Percentiles rank a stretch among this genome's conserved stretches.
Evolutionary conservation across 495 filamentous ascomycete genomes (phyloP).

Genomic region (Geoglossum glabrum): DNA sequence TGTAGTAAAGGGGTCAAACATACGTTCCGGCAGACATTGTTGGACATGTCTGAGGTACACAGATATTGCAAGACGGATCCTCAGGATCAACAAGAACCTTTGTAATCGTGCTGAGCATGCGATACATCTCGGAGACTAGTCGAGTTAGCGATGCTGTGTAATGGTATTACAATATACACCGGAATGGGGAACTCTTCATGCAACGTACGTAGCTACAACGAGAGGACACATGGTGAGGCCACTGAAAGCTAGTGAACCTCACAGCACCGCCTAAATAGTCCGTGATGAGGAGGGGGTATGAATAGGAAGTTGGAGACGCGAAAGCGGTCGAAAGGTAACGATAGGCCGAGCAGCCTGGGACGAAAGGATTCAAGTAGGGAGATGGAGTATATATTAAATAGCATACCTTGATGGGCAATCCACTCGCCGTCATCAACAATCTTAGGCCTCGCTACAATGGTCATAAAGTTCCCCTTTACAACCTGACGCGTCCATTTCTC

Average conservation of each 20-base stretch:
- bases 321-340: no score
- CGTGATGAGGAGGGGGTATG: no score
- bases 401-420: conserved; percentile 79
- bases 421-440: conserved; percentile 82
- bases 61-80: conserved; percentile 22
- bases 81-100: conserved; percentile 33
- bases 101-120: neutral
- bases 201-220: neutral
- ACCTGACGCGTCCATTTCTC: conserved; percentile 22
- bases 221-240: no score
- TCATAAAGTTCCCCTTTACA: conserved; percentile 93
- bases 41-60: conserved; percentile 64
- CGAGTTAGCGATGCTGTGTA: neutral
- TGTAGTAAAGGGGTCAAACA: conserved; percentile 20
- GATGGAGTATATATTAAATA: neutral
- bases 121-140: conserved; percentile 1
- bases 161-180: neutral
- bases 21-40: conserved; percentile 84
- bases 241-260: no score
- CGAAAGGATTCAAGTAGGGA: neutral
- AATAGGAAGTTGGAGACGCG: no score
- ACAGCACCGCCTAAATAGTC: no score
- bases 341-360: neutral
- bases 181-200: no score
- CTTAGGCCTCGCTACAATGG: conserved; percentile 70